Evolutionary conservation across 768 basidiomycete genomes (phyloP).

Genomic region (Leccinum subgranulosum): DNA sequence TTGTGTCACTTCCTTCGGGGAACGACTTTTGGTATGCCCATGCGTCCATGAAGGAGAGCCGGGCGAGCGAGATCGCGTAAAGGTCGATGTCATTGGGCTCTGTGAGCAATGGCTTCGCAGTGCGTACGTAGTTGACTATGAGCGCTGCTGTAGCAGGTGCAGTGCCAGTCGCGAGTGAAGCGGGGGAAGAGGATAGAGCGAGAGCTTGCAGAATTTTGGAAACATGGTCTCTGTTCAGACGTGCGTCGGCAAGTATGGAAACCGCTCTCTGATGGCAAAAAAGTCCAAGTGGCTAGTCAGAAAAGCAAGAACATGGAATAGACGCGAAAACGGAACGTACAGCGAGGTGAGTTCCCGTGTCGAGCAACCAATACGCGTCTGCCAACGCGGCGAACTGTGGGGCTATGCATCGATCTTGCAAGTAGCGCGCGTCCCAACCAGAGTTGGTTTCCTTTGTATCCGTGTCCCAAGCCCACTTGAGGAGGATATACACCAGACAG

Average conservation of each 20-base stretch:
- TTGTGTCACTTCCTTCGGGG: conserved; percentile 51
- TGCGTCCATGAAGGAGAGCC: conserved; percentile 62
- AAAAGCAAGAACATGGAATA: not conserved
- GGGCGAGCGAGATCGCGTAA: conserved; percentile 67
- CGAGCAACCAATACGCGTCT: conserved; percentile 85
- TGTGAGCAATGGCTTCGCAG: conserved; percentile 66
- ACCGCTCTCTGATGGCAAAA: conserved; percentile 54
- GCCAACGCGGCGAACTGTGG: conserved; percentile 73
- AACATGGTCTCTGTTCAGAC: conserved; percentile 71
- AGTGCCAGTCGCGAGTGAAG: conserved; percentile 25
- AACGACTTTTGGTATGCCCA: conserved; percentile 77
- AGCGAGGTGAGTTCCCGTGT: conserved; percentile 60
- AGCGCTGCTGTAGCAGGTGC: conserved; percentile 32
- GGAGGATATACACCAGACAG: conserved; percentile 74
- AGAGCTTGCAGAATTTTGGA: conserved; percentile 74
- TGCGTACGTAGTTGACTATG: conserved; percentile 71
- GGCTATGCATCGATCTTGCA: conserved; percentile 57
- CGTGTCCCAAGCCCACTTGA: conserved; percentile 76
- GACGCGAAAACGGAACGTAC: conserved; percentile 41
- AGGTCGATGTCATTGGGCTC: conserved; percentile 68
- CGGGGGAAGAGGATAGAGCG: conserved; percentile 38
- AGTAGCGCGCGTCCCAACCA: conserved; percentile 38
- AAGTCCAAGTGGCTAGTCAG: not conserved
- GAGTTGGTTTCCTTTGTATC: conserved; percentile 48
- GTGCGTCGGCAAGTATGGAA: conserved; percentile 66